Evolutionary conservation across 768 basidiomycete species (phyloP).

Genomic region (Strobilomyces confusus): DNA sequence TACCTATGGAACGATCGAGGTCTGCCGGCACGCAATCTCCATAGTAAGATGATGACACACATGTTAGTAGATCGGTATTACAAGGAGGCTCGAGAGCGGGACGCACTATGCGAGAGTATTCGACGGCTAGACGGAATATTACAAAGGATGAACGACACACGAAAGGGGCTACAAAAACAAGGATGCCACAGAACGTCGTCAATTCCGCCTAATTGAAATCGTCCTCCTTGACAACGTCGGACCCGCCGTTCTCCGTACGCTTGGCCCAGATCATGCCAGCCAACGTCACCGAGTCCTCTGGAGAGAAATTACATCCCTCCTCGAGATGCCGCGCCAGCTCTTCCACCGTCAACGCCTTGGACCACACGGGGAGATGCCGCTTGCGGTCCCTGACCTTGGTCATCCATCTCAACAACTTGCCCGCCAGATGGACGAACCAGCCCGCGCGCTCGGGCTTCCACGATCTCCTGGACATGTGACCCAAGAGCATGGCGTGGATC

Average conservation of each 20-base stretch:
- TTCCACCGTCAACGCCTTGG: conserved; percentile 9
- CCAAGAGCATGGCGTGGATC: conserved; percentile 19
- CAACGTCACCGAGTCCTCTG: conserved; percentile 12
- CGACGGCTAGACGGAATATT: background rate
- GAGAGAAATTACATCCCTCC: conserved; percentile 11
- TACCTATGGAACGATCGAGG: no score
- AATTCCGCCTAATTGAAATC: background rate
- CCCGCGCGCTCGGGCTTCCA: conserved; percentile 18
- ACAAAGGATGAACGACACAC: background rate
- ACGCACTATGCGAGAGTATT: no score
- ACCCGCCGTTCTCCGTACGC: conserved; percentile 2
- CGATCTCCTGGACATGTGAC: conserved; percentile 14
- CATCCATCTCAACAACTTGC: conserved; percentile 19
- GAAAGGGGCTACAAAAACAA: no score
- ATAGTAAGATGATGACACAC: no score
- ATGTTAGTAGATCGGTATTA: no score
- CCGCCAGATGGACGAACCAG: conserved; percentile 23
- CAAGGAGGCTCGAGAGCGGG: no score
- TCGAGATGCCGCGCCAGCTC: conserved; percentile 16
- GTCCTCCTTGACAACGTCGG: conserved; percentile 8
- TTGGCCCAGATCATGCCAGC: conserved; percentile 18
- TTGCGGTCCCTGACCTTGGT: conserved; percentile 5
- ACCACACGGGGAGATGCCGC: background rate
- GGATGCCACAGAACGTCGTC: background rate
- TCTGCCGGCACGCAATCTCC: no score